Evolutionary conservation across 331 rosid genomes (phyloP).

Genomic region (Stylosanthes scabra): DNA sequence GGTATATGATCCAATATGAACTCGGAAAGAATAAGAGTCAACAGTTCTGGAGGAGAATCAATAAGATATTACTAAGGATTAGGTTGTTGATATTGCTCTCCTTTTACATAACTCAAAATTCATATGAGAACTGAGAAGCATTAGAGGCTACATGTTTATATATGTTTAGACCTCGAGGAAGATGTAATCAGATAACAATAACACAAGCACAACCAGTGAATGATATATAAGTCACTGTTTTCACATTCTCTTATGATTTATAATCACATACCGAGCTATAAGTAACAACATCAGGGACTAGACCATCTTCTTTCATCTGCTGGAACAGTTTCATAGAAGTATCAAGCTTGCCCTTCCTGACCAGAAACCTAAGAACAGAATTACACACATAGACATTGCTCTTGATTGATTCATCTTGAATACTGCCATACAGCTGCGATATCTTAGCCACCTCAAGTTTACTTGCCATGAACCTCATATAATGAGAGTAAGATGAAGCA

Average conservation of each 20-base stretch:
- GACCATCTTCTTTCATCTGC: slow-evolving; percentile 82
- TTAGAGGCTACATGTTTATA: background rate
- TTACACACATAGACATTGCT: slow-evolving; percentile 72
- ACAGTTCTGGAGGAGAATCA: slow-evolving; percentile 10
- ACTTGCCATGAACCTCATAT: slow-evolving; percentile 71
- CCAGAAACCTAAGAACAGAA: slow-evolving; percentile 71
- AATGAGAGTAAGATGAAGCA: slow-evolving; percentile 71
- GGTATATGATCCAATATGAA: background rate
- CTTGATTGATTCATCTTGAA: slow-evolving; percentile 60
- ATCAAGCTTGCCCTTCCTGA: slow-evolving; percentile 69
- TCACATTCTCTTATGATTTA: background rate
- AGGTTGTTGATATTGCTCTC: background rate
- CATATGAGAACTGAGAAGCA: background rate
- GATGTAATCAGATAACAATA: background rate
- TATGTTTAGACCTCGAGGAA: background rate
- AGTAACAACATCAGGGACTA: slow-evolving; percentile 76
- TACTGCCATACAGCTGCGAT: slow-evolving; percentile 63
- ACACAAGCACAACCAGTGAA: background rate
- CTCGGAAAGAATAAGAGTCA: background rate
- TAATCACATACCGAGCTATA: slow-evolving; percentile 76
- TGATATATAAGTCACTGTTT: background rate
- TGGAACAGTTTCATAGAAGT: slow-evolving; percentile 63
- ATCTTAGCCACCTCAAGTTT: slow-evolving; percentile 66
- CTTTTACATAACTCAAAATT: background rate
- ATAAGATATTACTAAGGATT: background rate